Evolutionary conservation across 2,329 filamentous ascomycete genomes (phyloP).

Genomic region (Trichophyton simii): DNA sequence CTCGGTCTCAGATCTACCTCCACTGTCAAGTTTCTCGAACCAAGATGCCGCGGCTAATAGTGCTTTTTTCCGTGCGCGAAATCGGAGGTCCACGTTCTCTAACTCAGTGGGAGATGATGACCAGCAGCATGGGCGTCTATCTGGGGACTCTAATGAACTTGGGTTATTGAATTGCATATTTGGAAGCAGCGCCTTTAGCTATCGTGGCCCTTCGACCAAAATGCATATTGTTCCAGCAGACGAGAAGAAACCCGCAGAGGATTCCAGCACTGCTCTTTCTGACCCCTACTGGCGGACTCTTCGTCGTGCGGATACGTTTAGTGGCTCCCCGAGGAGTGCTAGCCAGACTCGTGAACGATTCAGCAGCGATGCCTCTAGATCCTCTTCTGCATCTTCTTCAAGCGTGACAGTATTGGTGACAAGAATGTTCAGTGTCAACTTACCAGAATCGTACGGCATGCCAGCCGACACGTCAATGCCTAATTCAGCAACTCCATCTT

Average conservation of each 20-base stretch:
- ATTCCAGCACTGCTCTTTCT: constrained; percentile 10
- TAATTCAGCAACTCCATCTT: constrained; percentile 19
- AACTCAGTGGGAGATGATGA: constrained; percentile 23
- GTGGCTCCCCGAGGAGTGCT: constrained; percentile 16
- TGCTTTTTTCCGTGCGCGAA: constrained; percentile 31
- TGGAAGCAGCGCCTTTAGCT: constrained; percentile 45
- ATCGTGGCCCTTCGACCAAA: constrained; percentile 48
- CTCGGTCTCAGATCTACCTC: constrained; percentile 18
- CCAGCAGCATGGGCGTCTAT: constrained; percentile 25
- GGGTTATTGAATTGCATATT: constrained; percentile 48
- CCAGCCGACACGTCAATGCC: constrained; percentile 25
- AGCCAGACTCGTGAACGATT: constrained; percentile 19
- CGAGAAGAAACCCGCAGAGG: constrained; percentile 21
- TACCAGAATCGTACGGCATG: constrained; percentile 35
- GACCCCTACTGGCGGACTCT: constrained; percentile 23
- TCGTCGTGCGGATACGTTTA: constrained; percentile 22
- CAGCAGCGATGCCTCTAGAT: constrained; percentile 12
- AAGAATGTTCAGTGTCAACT: constrained; percentile 46
- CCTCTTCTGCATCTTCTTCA: constrained; percentile 18
- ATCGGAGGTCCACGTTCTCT: constrained; percentile 35
- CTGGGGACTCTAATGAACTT: constrained; percentile 40
- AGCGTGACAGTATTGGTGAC: constrained; percentile 45
- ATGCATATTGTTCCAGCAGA: constrained; percentile 44
- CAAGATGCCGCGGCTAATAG: constrained; percentile 22
- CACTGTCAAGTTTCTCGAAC: constrained; percentile 6